These are phyloP conservation scores for Penicillium sp. DNA, from an alignment of 2,329 filamentous ascomycete genomes.

Conservation along the genomic window DNA sequence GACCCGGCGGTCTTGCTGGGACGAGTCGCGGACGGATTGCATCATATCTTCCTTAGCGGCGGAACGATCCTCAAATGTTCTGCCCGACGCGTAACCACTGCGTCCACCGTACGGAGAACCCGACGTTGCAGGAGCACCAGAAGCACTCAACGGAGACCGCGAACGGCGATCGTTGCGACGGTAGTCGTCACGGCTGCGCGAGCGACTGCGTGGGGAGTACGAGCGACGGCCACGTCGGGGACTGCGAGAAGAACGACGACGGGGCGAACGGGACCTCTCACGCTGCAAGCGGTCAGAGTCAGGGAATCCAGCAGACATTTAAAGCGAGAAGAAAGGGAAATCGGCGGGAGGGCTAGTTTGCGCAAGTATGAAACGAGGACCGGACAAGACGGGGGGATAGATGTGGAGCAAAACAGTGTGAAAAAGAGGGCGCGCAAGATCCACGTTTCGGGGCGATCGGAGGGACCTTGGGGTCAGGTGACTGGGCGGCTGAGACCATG, in stretches of 20 bases:
- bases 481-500: constrained; percentile 14
- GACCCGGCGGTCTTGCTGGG: constrained; percentile 97
- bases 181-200: constrained; percentile 74
- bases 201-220: constrained; percentile 75
- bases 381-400: not conserved
- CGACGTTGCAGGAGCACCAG: constrained; percentile 67
- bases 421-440: constrained; percentile 1
- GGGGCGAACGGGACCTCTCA: constrained; percentile 68
- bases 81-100: constrained; percentile 62
- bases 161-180: constrained; percentile 72
- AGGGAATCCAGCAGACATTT: constrained; percentile 29
- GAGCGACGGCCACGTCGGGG: constrained; percentile 72
- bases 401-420: not conserved
- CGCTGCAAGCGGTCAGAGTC: constrained; percentile 57
- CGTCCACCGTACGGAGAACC: constrained; percentile 58
- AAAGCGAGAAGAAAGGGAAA: constrained; percentile 4
- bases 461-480: constrained; percentile 22
- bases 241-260: constrained; percentile 71
- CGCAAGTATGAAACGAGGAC: not conserved
- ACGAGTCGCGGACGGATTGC: constrained; percentile 87
- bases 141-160: constrained; percentile 80
- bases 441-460: too few relatives aligned
- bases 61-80: constrained; percentile 79
- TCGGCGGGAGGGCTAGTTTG: not conserved
- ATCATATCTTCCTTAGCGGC: constrained; percentile 93